phyloP scores from a whole-genome alignment of 805 yeast species.

The Starmerella asiatica region DNA sequence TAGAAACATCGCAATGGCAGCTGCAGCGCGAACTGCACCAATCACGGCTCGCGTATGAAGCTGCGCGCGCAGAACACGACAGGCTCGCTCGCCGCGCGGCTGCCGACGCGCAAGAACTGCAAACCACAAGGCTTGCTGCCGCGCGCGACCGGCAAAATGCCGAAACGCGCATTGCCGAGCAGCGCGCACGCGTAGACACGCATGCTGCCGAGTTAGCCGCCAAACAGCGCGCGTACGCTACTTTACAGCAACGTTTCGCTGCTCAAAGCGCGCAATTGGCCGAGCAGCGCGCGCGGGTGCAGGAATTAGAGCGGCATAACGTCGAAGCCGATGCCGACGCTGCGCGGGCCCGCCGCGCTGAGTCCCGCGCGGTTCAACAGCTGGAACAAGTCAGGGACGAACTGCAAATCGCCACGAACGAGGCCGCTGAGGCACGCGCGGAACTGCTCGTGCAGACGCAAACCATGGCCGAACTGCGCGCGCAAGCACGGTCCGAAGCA shows the following conservation, averaged over 20 bases:
- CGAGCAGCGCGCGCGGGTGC: constrained; percentile 4
- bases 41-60: background rate
- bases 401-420: constrained; percentile 8
- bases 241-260: constrained; percentile 7
- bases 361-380: constrained; percentile 4
- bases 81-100: background rate
- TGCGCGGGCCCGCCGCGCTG: constrained; percentile 1
- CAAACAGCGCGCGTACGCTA: constrained; percentile 3
- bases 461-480: constrained; percentile 6
- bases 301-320: constrained; percentile 7
- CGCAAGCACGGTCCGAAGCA: constrained; percentile 15
- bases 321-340: constrained; percentile 5
- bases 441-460: constrained; percentile 13
- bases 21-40: background rate
- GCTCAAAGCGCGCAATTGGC: constrained; percentile 8
- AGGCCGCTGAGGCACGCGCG: constrained; percentile 21
- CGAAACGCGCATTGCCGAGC: background rate
- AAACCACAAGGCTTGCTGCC: background rate
- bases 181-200: background rate
- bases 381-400: constrained; percentile 11
- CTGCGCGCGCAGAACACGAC: background rate
- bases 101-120: background rate
- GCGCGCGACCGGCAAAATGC: background rate
- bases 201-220: constrained; percentile 2
- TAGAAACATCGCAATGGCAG: background rate